Base-by-base conservation (phyloP, 768 basidiomycete species). In the Lyophyllum semitale region DNA sequence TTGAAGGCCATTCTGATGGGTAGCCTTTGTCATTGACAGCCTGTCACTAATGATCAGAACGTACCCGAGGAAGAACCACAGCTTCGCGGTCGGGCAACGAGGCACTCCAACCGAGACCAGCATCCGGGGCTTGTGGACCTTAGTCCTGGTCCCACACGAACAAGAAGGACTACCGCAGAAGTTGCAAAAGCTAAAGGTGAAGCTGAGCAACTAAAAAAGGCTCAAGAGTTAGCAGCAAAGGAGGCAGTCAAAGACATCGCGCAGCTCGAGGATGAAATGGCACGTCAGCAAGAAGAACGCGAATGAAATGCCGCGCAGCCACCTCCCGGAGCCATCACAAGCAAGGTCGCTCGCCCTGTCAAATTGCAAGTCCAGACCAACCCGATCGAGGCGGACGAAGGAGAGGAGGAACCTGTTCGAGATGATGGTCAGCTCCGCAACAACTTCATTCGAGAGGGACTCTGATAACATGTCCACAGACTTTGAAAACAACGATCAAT, bases 101-200 rank as follows among this genome's bases (percentile, higher is more conserved):
- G 42, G 30, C 7, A 6, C 12, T 6, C 30, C 6, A 32, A 32
- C 12, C 30, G 12, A 12, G 32, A 53, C 25, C 23, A 20, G 11
- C 51, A 53, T 45, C 51, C 51, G 27, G 51, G 51, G 22, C 23
- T 29, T 13, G 42, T 40, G 8, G 52, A 53, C 26, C 8, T 53
- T 20, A 44, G 41, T 26, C 51, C 33, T 12, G 32, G 41, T 22
- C 42, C 33, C 9, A 37, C 23, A 23, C 43, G 29, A 8, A 53
- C 30, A 33, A 45, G 42, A 33, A 11, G 52, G 22, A 45, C 52
- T n/a, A 35, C 33, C 22, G 52, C 26, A n/a, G 42, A 53, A 13
- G 45, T 53, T 17, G 43, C 47, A 12, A n/a, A 9, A 17, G 29
- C 33, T 18, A 48, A 48, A 32, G 33, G 9, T 26, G 27, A 23